These are phyloP conservation scores for Viridothelium virens DNA, from an alignment of 495 filamentous ascomycete species.

Conservation along the genomic window DNA sequence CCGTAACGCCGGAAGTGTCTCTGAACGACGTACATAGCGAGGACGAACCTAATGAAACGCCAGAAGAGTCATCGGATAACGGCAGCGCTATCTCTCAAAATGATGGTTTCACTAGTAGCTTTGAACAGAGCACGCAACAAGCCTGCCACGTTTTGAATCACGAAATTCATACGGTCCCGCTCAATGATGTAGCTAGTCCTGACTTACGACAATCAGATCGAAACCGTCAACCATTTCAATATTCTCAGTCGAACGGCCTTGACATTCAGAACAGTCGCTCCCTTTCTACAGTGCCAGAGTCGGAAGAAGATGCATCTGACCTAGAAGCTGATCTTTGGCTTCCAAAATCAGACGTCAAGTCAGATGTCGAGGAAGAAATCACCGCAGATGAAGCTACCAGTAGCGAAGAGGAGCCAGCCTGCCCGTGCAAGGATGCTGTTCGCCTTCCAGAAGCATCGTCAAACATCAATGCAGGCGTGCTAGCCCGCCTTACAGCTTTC, in stretches of 20 bases:
- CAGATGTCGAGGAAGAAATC: not conserved
- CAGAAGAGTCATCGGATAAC: not conserved
- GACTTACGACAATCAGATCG: not conserved
- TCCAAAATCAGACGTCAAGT: not conserved
- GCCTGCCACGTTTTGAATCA: not conserved
- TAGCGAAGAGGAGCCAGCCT: not conserved
- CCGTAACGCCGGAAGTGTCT: constrained; percentile 13
- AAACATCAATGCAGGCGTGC: constrained; percentile 14
- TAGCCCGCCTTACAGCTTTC: constrained; percentile 21
- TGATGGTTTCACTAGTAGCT: not conserved
- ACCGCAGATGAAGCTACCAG: constrained; percentile 2
- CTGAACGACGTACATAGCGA: not conserved
- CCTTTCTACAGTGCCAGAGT: not conserved
- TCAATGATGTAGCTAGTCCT: not conserved
- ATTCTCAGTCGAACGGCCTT: not conserved
- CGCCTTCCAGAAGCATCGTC: not conserved
- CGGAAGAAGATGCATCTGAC: not conserved
- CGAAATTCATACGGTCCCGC: not conserved
- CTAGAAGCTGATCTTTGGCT: not conserved
- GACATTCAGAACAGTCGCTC: not conserved
- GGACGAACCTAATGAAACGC: not conserved
- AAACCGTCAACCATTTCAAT: not conserved
- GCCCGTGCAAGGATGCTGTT: not conserved
- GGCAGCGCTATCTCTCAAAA: not conserved
- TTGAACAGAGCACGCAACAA: not conserved